Conservation (phyloP, 108 stramenopile genomes). For the Parietichytrium sp. region DNA sequence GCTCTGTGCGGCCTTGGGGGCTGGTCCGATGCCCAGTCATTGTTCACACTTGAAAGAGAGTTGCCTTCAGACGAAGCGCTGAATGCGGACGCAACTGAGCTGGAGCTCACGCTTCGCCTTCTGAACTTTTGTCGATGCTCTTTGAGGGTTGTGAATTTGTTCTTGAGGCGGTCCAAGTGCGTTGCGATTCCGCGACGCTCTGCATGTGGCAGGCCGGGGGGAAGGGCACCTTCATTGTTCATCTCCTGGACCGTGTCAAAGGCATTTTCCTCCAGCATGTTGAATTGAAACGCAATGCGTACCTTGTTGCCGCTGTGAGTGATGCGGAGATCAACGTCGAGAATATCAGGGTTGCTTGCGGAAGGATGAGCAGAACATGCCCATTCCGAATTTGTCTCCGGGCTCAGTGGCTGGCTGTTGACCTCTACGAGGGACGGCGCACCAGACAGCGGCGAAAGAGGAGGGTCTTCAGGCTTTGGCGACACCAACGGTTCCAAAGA, state of each 20-base stretch:
- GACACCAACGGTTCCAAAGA: not conserved
- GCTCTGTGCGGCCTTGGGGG: no score
- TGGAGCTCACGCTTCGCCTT: no score
- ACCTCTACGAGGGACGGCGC: not conserved
- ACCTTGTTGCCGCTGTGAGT: not conserved
- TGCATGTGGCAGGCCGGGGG: not conserved
- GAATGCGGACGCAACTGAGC: no score
- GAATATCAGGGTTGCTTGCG: not conserved
- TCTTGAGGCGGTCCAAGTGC: conserved; percentile 1
- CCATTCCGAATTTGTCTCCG: conserved; percentile 15
- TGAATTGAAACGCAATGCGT: not conserved
- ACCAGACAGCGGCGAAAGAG: not conserved
- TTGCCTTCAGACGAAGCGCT: no score
- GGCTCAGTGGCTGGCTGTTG: no score
- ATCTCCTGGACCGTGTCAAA: conserved; percentile 9
- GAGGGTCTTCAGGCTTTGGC: not conserved
- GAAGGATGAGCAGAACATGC: conserved; percentile 4
- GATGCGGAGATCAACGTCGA: not conserved
- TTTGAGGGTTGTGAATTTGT: no score
- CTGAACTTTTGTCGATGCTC: no score
- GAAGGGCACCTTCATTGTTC: not conserved
- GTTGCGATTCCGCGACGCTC: not conserved
- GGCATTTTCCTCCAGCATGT: not conserved
- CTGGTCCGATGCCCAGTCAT: no score
- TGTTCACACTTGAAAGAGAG: no score